Percentiles rank a stretch among this genome's conserved stretches.
Evolutionary conservation across 192 early-diverging fungal species (phyloP).

Genomic region (Backusella australiensis): DNA sequence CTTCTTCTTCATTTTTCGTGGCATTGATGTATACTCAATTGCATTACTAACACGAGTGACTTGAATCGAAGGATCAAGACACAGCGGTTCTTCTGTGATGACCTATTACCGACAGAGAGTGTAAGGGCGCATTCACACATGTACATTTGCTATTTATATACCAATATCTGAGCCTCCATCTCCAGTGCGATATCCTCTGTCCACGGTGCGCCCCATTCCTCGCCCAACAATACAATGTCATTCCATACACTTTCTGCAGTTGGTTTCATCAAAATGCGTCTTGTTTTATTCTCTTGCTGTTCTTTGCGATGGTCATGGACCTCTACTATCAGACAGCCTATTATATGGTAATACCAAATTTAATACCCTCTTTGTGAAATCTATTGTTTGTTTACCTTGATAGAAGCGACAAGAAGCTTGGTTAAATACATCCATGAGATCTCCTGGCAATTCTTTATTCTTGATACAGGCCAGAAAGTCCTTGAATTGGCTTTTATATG

Average conservation of each 20-base stretch:
- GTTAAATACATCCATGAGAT: conserved; percentile 66
- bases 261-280: conserved; percentile 45
- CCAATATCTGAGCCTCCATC: conserved; percentile 64
- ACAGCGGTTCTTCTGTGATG: conserved; percentile 64
- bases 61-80: conserved; percentile 67
- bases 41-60: conserved; percentile 69
- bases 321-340: conserved; percentile 69
- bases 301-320: conserved; percentile 60
- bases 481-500: conserved; percentile 56
- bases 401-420: conserved; percentile 54
- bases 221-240: conserved; percentile 46
- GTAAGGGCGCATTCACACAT: background rate
- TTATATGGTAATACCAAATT: conserved; percentile 22
- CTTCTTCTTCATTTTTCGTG: conserved; percentile 52
- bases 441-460: conserved; percentile 54
- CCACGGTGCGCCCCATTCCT: conserved; percentile 44
- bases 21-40: conserved; percentile 52
- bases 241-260: conserved; percentile 54
- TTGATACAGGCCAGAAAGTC: conserved; percentile 51
- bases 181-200: conserved; percentile 55
- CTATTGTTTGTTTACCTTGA: conserved; percentile 33
- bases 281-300: conserved; percentile 16
- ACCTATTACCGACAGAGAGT: conserved; percentile 30
- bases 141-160: conserved; percentile 48
- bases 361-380: background rate